These are phyloP conservation scores for Scedosporium aurantiacum DNA, from an alignment of 2,329 filamentous ascomycete species.

Conservation along the genomic window DNA sequence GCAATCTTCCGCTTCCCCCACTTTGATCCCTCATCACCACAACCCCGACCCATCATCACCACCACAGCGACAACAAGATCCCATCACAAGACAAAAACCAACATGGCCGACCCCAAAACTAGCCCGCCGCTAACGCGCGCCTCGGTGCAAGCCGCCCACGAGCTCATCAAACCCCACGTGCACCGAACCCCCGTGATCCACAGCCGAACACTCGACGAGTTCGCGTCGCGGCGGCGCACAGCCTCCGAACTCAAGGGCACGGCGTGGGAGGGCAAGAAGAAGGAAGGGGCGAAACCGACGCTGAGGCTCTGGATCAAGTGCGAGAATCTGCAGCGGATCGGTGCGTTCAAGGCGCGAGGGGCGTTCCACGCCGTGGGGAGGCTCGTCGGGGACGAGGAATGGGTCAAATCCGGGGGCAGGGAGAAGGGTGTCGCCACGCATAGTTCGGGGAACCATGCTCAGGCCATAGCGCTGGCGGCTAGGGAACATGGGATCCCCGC, in stretches of 20 bases:
- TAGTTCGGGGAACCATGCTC: constrained; percentile 88
- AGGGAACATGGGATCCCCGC: constrained; percentile 61
- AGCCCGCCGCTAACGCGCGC: constrained; percentile 57
- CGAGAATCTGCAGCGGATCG: constrained; percentile 83
- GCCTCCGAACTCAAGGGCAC: constrained; percentile 42
- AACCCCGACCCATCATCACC: background rate
- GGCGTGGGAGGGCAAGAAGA: constrained; percentile 40
- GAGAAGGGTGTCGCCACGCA: constrained; percentile 75
- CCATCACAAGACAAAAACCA: background rate
- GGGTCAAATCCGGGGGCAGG: constrained; percentile 46
- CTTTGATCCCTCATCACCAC: too few relatives aligned
- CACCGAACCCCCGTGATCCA: constrained; percentile 79
- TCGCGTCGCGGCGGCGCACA: constrained; percentile 63
- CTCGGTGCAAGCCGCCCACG: constrained; percentile 62
- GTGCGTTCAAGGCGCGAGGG: constrained; percentile 85
- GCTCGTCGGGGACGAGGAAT: constrained; percentile 51
- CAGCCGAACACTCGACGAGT: constrained; percentile 57
- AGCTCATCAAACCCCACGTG: constrained; percentile 62
- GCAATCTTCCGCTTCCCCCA: too few relatives aligned
- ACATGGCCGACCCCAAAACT: constrained; percentile 43
- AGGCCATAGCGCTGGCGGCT: constrained; percentile 81
- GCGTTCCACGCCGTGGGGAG: constrained; percentile 77
- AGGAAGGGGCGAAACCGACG: constrained; percentile 53
- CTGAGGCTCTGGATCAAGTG: constrained; percentile 87
- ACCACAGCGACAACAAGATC: background rate